Evolutionary conservation across 2,329 filamentous ascomycete species (phyloP), one percentile per base, ranked within the genome.

Genomic region (Lachnellula hyalina): DNA sequence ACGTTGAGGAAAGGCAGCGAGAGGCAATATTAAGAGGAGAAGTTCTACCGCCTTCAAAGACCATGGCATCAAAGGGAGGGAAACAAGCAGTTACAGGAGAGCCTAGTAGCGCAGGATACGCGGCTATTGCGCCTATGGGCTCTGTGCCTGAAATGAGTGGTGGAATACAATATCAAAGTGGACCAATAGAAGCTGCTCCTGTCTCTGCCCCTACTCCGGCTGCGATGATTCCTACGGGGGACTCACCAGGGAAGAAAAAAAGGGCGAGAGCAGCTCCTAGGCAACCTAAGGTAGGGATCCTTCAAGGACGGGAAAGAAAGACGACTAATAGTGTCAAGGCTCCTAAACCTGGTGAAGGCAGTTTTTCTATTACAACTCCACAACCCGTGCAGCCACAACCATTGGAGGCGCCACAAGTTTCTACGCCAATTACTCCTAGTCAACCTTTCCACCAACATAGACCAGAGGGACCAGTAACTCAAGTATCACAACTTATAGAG

Each of bases 21-120:
- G 64, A 65, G 45, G 61, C 62, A 38, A 62, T 68, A 32, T 59
- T 57, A 23, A 55, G 64, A 40, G 65, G 66, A 17, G 64, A 67
- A 41, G 49, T 65, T 8, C 36, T 68, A 45, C 56, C 59, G 36
- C 57, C 65, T n/a, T 41, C 54, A n/a, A 51, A 50, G 34, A 46
- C 47, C 6, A 28, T 54, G 12, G 54, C 53, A 42, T 36, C 53
- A 12, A 47, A 47, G 23, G 51, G 35, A 28, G 44, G 19, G 23
- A 56, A 53, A 44, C 54, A 52, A 47, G 28, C 47, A 17, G 48
- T 38, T 17, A 47, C 49, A n/a, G 56, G 49, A 48, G 58, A 61
- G 28, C 48, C 56, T 25, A 54, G 53, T 49, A 36, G 51, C 35
- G 34, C 47, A 44, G 54, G 56, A 54, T 54, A 54, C 35, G 44